A percentile compares a stretch with the other conserved stretches of the same genome.
phyloP scores from a whole-genome alignment of 352 stramenopile genomes.

The Pythium volutum region DNA sequence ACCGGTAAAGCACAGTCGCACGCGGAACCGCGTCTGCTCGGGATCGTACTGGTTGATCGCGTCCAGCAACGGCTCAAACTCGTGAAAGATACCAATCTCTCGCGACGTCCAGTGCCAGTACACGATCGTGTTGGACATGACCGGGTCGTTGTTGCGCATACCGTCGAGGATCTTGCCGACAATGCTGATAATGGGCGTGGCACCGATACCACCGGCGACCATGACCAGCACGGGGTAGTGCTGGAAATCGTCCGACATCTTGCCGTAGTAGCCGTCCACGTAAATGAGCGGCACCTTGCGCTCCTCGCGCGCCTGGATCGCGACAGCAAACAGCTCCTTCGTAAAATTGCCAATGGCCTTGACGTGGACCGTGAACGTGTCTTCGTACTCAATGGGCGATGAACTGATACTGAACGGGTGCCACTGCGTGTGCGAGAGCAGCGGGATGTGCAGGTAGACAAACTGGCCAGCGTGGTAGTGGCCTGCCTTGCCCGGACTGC shows the following conservation, averaged over 20 bases:
- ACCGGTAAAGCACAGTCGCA: slow-evolving; percentile 76
- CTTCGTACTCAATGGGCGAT: slow-evolving; percentile 79
- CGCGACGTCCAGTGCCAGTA: slow-evolving; percentile 86
- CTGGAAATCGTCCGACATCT: slow-evolving; percentile 82
- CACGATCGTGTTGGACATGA: slow-evolving; percentile 63
- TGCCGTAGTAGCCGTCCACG: slow-evolving; percentile 81
- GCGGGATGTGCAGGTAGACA: slow-evolving; percentile 69
- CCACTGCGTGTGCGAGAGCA: slow-evolving; percentile 75
- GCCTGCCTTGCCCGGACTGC: slow-evolving; percentile 63
- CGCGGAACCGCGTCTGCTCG: slow-evolving; percentile 59
- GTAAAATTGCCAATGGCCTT: slow-evolving; percentile 78
- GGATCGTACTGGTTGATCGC: slow-evolving; percentile 76
- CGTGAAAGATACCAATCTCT: slow-evolving; percentile 82
- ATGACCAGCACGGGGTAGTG: slow-evolving; percentile 80
- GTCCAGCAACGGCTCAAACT: slow-evolving; percentile 78
- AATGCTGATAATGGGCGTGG: slow-evolving; percentile 87
- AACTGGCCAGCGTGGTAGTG: slow-evolving; percentile 84
- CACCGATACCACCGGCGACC: slow-evolving; percentile 81
- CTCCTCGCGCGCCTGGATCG: slow-evolving; percentile 73
- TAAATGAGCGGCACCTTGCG: slow-evolving; percentile 80
- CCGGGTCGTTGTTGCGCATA: slow-evolving; percentile 76
- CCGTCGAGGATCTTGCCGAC: slow-evolving; percentile 83
- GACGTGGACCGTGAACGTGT: slow-evolving; percentile 82
- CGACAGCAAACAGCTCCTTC: slow-evolving; percentile 67
- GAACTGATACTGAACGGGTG: slow-evolving; percentile 87